Evolutionary conservation across 257 asterid genomes (phyloP).

Genomic region (Salvia splendens): DNA sequence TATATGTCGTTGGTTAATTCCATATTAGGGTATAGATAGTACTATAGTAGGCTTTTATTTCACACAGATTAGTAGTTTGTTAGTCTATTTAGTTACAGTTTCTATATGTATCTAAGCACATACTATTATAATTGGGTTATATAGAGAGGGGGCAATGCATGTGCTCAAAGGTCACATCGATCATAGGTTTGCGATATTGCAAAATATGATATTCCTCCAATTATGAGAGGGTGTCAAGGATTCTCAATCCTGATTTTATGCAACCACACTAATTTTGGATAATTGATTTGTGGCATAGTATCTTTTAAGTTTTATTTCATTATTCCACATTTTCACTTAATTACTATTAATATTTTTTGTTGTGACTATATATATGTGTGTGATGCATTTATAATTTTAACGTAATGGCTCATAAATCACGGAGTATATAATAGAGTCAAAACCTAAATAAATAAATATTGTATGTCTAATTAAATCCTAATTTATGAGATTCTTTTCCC

Average conservation of each 20-base stretch:
- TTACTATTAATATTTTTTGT: too few relatives aligned
- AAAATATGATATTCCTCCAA: slow-evolving; percentile 17
- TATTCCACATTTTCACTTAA: too few relatives aligned
- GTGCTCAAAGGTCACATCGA: slow-evolving; percentile 43
- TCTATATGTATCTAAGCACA: background rate
- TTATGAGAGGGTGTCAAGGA: background rate
- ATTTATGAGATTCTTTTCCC: too few relatives aligned
- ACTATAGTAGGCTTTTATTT: background rate
- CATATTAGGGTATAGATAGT: too few relatives aligned
- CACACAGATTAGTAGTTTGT: background rate
- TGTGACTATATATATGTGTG: too few relatives aligned
- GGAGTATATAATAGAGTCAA: too few relatives aligned
- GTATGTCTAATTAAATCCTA: too few relatives aligned
- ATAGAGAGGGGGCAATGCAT: slow-evolving; percentile 29
- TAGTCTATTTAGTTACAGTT: background rate
- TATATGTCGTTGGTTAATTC: too few relatives aligned
- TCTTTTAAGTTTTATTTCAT: background rate
- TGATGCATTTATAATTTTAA: too few relatives aligned
- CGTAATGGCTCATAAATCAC: too few relatives aligned
- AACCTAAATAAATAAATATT: too few relatives aligned
- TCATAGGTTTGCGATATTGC: slow-evolving; percentile 25
- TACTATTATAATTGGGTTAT: background rate
- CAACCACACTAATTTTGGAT: background rate
- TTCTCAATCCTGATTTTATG: background rate
- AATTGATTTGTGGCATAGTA: background rate